These are phyloP conservation scores for Echria macrotheca DNA, from an alignment of 495 filamentous ascomycete species.

Conservation along the genomic window DNA sequence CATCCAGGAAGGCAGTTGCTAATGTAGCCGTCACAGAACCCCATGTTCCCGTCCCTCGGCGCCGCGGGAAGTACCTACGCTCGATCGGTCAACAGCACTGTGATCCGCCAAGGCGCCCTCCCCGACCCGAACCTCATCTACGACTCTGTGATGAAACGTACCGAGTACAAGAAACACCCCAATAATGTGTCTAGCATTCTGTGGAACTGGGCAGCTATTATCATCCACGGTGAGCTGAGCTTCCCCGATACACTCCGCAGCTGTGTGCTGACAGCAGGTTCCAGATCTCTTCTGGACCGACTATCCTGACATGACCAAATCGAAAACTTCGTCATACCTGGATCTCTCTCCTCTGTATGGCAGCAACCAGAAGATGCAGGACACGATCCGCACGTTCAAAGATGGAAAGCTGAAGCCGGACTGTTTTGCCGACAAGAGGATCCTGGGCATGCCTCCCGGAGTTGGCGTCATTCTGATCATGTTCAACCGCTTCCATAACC, in stretches of 20 bases:
- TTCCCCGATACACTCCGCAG: too few species aligned
- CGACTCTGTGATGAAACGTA: constrained; percentile 56
- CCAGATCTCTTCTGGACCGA: constrained; percentile 39
- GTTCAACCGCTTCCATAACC: constrained; percentile 77
- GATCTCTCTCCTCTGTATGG: constrained; percentile 85
- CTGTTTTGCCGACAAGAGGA: constrained; percentile 68
- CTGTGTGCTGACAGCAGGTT: neutral
- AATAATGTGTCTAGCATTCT: constrained; percentile 82
- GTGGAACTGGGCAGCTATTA: constrained; percentile 85
- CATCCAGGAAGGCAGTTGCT: neutral
- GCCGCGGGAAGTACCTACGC: constrained; percentile 58
- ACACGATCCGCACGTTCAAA: constrained; percentile 68
- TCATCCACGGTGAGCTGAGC: constrained; percentile 66
- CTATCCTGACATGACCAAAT: constrained; percentile 45
- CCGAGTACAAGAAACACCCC: constrained; percentile 41
- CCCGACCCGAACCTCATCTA: constrained; percentile 77
- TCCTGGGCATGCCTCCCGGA: constrained; percentile 79
- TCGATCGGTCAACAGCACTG: constrained; percentile 60
- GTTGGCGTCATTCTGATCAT: constrained; percentile 71
- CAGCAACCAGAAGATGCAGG: constrained; percentile 69
- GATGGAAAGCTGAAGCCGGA: constrained; percentile 84
- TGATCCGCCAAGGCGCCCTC: constrained; percentile 55
- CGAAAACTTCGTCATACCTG: constrained; percentile 76
- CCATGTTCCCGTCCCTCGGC: constrained; percentile 39
- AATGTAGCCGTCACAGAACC: constrained; percentile 26